A percentile compares a stretch with the other conserved stretches of the same genome.
Conservation (phyloP, 2,329 filamentous ascomycete genomes). For the Ophiostoma montium region DNA sequence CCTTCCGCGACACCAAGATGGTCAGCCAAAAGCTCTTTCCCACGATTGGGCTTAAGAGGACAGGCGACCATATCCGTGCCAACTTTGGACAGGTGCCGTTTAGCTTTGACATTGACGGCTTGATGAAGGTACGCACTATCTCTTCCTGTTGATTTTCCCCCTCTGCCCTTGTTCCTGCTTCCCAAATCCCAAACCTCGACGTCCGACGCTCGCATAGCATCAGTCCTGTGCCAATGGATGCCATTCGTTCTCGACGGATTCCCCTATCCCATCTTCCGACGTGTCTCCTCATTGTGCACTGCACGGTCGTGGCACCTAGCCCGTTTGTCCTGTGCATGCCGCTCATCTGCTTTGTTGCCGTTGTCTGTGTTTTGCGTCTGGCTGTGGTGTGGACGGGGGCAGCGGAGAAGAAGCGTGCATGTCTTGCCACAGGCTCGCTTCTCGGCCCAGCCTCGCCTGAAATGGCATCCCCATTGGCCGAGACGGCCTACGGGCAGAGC, state of each 20-base stretch:
- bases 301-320: background rate
- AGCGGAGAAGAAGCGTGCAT: no score
- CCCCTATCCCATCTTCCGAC: background rate
- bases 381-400: background rate
- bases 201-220: no score
- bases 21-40: slow-evolving; percentile 49
- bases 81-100: slow-evolving; percentile 67
- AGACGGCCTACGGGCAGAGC: no score
- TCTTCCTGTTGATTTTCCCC: background rate
- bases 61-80: slow-evolving; percentile 44
- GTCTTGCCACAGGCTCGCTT: no score
- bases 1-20: slow-evolving; percentile 49
- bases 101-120: slow-evolving; percentile 76
- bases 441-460: no score
- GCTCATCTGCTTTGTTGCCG: background rate
- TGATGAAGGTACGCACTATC: slow-evolving; percentile 46
- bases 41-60: slow-evolving; percentile 49
- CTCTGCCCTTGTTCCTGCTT: background rate
- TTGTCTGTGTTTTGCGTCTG: background rate
- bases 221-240: background rate
- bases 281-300: background rate
- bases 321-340: background rate
- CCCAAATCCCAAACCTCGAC: no score
- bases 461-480: no score
- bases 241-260: background rate